phyloP scores from a whole-genome alignment of 176 grass and related monocot species.

The Avena atlantica region DNA sequence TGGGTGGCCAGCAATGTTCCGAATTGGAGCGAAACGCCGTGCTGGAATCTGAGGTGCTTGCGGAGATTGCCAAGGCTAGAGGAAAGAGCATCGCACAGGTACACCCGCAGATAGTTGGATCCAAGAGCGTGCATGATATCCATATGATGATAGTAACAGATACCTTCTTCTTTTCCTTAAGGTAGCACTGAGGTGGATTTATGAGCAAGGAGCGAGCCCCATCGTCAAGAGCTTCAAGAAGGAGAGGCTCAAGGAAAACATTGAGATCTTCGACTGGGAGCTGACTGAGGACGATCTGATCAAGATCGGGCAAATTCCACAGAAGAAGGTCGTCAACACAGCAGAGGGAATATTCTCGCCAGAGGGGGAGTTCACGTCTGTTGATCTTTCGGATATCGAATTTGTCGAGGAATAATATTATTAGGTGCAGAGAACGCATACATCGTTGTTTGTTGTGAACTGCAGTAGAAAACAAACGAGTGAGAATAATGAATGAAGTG shows the following conservation, averaged over 20 bases:
- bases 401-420: neutral
- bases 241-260: slow-evolving; percentile 68
- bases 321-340: slow-evolving; percentile 9
- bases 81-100: slow-evolving; percentile 56
- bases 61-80: neutral
- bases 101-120: neutral
- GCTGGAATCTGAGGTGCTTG: slow-evolving; percentile 52
- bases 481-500: too few relatives aligned
- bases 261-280: slow-evolving; percentile 79
- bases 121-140: neutral
- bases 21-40: slow-evolving; percentile 25
- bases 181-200: slow-evolving; percentile 74
- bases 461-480: too few relatives aligned
- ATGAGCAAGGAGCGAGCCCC: slow-evolving; percentile 54
- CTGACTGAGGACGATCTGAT: slow-evolving; percentile 45
- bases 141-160: too few relatives aligned
- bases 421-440: too few relatives aligned
- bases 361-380: neutral
- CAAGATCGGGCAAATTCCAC: slow-evolving; percentile 51
- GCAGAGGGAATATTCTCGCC: neutral
- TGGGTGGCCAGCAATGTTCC: slow-evolving; percentile 50
- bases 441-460: too few relatives aligned
- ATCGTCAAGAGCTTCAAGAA: slow-evolving; percentile 66
- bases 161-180: slow-evolving; percentile 11
- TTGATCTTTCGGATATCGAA: slow-evolving; percentile 9